A percentile compares a stretch with the other conserved stretches of the same genome.
These are phyloP conservation scores for Sphaerostilbella broomeana DNA, from an alignment of 2,329 filamentous ascomycete genomes.

Conservation along the genomic window DNA sequence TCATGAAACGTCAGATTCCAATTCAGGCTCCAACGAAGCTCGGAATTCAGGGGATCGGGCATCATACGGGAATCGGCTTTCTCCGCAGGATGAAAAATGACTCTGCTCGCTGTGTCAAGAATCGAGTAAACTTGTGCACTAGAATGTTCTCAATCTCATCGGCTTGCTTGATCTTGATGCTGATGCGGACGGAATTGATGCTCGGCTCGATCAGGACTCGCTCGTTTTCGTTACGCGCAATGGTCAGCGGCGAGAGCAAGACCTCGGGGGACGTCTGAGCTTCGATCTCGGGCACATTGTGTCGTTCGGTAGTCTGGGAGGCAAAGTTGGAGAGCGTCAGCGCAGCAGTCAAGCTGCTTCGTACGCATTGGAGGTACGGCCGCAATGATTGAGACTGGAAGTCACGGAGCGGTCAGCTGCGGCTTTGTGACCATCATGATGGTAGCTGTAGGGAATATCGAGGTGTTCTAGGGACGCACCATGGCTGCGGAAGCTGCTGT, in stretches of 20 bases:
- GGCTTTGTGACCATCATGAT: neutral
- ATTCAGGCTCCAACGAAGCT: neutral
- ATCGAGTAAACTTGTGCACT: constrained; percentile 96
- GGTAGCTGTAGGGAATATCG: neutral
- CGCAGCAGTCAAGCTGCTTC: constrained; percentile 87
- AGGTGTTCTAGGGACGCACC: neutral
- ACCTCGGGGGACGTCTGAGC: constrained; percentile 89
- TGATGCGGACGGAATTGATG: constrained; percentile 93
- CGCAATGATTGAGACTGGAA: constrained; percentile 86
- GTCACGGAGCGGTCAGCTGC: constrained; percentile 6
- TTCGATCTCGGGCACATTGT: constrained; percentile 98
- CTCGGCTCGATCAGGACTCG: constrained; percentile 92
- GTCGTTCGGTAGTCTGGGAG: constrained; percentile 89
- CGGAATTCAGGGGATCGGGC: neutral
- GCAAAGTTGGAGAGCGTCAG: constrained; percentile 90
- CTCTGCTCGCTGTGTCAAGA: constrained; percentile 92
- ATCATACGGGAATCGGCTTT: constrained; percentile 83
- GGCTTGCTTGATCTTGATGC: constrained; percentile 98
- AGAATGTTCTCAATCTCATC: constrained; percentile 98
- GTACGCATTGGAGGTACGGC: constrained; percentile 93
- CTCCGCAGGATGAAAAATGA: constrained; percentile 93
- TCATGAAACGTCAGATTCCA: neutral
- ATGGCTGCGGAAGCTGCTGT: constrained; percentile 11
- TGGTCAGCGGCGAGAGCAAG: constrained; percentile 79
- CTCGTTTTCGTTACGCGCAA: constrained; percentile 96